Base-by-base conservation (phyloP, 305 asterid species). In the Lippia alba region DNA sequence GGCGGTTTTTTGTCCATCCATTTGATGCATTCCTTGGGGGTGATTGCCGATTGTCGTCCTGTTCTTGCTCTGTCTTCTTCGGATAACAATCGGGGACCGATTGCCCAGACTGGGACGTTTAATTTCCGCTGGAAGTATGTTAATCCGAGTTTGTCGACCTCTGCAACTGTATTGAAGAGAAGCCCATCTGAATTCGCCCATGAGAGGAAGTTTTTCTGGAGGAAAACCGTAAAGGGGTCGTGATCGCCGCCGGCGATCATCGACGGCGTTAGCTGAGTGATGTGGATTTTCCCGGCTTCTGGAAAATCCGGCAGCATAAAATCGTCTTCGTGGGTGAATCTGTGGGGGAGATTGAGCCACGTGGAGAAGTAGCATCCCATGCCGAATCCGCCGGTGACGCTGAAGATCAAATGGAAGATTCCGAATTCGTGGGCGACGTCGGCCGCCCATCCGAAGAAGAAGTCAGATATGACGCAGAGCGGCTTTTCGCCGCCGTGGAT, bases 311-410 rank as follows among this genome's bases (percentile, higher is more conserved):
- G 85, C 0, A 84, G 48, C 33, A 58, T 1, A 45, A 82, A 85
- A 67, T 85, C 87, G 3, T 53, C 75, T 11, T 61, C 32, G n/a
- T 71, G 70, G 0, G 32, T 39, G 45, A 56, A 1, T 39, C 70
- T 73, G 66, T 85, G 92, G 30, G 90, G 92, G 57, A 83, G 73
- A 65, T 74, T 81, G 15, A 82, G 55, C 92, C 90, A 84, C 74
- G 74, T 61, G 61, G 90, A 79, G 67, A 72, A 76, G 66, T 63
- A 82, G 66, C 85, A 82, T 5, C 85, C 85, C 73, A 82, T 66
- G 1, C 84, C 87, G 72, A 75, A 80, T 58, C 81, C 85, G 2
- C 87, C 80, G 10, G 78, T 74, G 0, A 75, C 81, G 50, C 82
- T 73, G 40, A 82, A 85, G 18, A 76, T 71, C 6, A 79, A 68